Evolutionary conservation across 805 yeast genomes (phyloP).

Genomic region (Starmerella ratchasimensis): DNA sequence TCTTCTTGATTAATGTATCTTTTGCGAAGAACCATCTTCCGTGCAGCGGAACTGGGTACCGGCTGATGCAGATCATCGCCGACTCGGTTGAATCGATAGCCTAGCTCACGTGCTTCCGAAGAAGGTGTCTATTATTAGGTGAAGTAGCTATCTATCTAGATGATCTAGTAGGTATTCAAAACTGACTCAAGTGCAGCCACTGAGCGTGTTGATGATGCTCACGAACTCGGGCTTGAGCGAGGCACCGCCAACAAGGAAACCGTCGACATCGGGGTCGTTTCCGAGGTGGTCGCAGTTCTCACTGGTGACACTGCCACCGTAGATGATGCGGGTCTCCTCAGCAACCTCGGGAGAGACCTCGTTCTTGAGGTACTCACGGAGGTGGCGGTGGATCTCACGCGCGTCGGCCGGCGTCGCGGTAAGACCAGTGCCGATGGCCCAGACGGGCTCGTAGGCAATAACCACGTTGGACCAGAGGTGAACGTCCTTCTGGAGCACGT

Average conservation of each 20-base stretch:
- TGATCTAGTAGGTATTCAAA: no score
- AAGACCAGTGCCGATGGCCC: constrained; percentile 99
- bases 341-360: constrained; percentile 72
- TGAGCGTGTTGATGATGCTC: constrained; percentile 60
- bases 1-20: no score
- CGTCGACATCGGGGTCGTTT: constrained; percentile 89
- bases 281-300: constrained; percentile 80
- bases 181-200: no score
- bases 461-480: constrained; percentile 90
- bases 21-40: no score
- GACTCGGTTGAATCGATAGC: no score
- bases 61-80: no score
- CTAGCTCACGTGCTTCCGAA: no score
- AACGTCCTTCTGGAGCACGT: constrained; percentile 50
- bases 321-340: constrained; percentile 70
- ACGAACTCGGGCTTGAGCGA: constrained; percentile 95
- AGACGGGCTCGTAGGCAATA: constrained; percentile 97
- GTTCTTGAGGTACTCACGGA: constrained; percentile 68
- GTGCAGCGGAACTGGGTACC: no score
- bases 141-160: no score
- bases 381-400: constrained; percentile 80
- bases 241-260: constrained; percentile 99
- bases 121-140: no score
- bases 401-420: constrained; percentile 99
- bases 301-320: constrained; percentile 98